Base-by-base conservation (phyloP, 306 rosid genomes). In the Bauhinia variegata region DNA sequence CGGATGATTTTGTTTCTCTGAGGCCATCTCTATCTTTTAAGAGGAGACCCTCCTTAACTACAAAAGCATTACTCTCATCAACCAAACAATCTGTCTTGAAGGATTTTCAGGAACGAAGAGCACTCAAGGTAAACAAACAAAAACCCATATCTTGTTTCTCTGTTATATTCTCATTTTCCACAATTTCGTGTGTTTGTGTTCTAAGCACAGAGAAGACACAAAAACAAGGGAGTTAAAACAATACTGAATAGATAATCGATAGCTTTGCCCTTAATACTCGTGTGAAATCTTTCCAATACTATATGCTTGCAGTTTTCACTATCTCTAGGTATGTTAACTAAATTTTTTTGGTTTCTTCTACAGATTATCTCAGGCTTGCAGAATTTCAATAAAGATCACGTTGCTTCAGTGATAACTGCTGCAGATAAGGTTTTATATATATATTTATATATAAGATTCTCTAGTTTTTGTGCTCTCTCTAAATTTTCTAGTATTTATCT, bases 311-410 rank as follows among this genome's bases (percentile, higher is more conserved):
- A n/a, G n/a, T n/a, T n/a, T n/a, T n/a, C n/a, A n/a, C n/a, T n/a
- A n/a, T n/a, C n/a, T n/a, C n/a, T n/a, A n/a, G n/a, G n/a, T n/a
- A n/a, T n/a, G n/a, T n/a, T n/a, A n/a, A n/a, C 28, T 1, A 23
- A 23, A 23, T 23, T 23, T n/a, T n/a, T n/a, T 72, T 72, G 74
- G 41, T 15, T 54, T 73, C 18, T 50, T 78, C 68, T 68, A 55
- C 75, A 92, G 96, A 92, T 92, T 79, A 89, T 92, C 79, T 73
- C 98, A 73, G 98, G 96, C 16, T 75, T 92, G 88, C 87, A 89
- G 73, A 92, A 89, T 83, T 79, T 87, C 64, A 64, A 92, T 68
- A 79, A 80, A 74, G 93, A 86, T 69, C 86, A 84, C 80, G 85
- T 92, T 80, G 92, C 95, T 8, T 80, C 91, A 7, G 89, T 89